phyloP scores from a whole-genome alignment of 2,329 filamentous ascomycete species.

The Stemphylium vesicarium region DNA sequence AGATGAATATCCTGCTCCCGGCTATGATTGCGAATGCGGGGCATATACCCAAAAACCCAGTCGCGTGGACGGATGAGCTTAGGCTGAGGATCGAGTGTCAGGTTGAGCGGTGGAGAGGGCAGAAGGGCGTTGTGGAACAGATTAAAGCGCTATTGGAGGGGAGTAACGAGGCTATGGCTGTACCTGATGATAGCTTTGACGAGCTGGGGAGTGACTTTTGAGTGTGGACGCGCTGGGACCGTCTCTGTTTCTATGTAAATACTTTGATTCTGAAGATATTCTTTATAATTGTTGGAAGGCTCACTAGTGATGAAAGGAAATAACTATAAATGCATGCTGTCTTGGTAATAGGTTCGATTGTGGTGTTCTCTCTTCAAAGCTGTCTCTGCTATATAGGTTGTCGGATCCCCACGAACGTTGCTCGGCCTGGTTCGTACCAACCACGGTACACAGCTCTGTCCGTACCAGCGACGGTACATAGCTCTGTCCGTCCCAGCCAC shows the following conservation, averaged over 20 bases:
- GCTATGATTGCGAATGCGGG: neutral
- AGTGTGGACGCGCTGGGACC: neutral
- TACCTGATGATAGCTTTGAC: conserved; percentile 39
- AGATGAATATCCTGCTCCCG: conserved; percentile 3
- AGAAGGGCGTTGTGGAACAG: conserved; percentile 24
- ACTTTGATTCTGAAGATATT: neutral
- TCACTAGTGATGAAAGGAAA: too few relatives aligned
- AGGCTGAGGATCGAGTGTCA: conserved; percentile 16
- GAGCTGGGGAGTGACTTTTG: conserved; percentile 22
- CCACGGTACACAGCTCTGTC: too few relatives aligned
- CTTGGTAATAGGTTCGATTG: too few relatives aligned
- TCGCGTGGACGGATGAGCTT: conserved; percentile 33
- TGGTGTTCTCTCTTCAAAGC: too few relatives aligned
- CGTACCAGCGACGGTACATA: too few relatives aligned
- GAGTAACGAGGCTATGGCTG: conserved; percentile 27
- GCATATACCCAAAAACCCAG: conserved; percentile 22
- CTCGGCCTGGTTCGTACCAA: too few relatives aligned
- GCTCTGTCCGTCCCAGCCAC: too few relatives aligned
- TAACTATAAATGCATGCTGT: too few relatives aligned
- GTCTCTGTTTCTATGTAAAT: neutral
- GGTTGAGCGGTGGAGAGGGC: conserved; percentile 32
- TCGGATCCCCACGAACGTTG: too few relatives aligned
- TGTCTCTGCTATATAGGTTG: too few relatives aligned
- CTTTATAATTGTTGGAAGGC: too few relatives aligned
- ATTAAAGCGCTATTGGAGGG: conserved; percentile 22